These are phyloP conservation scores for Thuja plicata DNA, from an alignment of 83 land plant species.

Conservation along the genomic window DNA sequence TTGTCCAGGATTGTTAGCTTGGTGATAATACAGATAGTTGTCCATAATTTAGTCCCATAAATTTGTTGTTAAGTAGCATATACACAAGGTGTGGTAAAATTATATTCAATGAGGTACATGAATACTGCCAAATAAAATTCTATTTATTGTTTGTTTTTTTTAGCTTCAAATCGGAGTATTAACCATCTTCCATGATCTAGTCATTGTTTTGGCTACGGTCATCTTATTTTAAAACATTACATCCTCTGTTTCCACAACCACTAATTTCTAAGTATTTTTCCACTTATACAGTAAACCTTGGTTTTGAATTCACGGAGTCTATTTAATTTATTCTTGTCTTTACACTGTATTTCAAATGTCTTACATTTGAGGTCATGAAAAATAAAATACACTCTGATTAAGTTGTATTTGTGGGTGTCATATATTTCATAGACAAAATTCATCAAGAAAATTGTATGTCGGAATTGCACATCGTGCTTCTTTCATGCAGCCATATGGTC, in stretches of 20 bases:
- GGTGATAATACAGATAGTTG: neutral
- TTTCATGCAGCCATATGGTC: conserved; percentile 41
- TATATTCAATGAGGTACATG: neutral
- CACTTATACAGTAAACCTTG: neutral
- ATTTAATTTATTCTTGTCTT: neutral
- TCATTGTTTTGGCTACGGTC: neutral
- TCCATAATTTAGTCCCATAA: neutral
- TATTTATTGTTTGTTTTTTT: neutral
- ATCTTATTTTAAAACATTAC: neutral
- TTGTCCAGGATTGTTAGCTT: neutral
- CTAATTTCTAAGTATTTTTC: too few relatives aligned
- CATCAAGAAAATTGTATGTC: conserved; percentile 15
- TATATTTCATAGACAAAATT: conserved; percentile 14
- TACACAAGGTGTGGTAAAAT: neutral
- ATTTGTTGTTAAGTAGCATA: neutral
- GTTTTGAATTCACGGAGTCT: neutral
- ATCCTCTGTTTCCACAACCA: neutral
- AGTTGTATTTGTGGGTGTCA: neutral
- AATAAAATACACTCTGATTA: neutral
- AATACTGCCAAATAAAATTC: neutral
- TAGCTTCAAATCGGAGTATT: neutral
- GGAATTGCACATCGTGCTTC: conserved; percentile 52
- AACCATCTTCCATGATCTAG: neutral
- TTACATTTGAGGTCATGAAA: neutral
- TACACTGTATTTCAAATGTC: neutral